Evolutionary conservation across 495 filamentous ascomycete genomes (phyloP).

Genomic region (Neurospora sp.): DNA sequence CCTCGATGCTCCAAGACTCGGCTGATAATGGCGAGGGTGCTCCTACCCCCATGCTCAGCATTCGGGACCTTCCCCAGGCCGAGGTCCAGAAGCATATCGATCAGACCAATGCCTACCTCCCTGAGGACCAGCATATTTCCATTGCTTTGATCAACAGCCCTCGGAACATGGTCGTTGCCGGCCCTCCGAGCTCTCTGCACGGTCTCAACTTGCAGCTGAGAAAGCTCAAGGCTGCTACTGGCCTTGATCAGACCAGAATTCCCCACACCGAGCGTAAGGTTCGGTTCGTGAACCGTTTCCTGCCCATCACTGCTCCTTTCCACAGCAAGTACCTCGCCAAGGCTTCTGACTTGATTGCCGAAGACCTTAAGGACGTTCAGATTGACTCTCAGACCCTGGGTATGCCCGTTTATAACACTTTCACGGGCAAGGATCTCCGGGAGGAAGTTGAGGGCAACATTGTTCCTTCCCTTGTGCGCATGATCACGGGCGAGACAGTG

Average conservation of each 20-base stretch:
- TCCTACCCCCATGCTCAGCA: slow-evolving; percentile 95
- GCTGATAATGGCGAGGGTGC: slow-evolving; percentile 85
- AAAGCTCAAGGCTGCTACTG: slow-evolving; percentile 94
- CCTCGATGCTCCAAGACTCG: slow-evolving; percentile 84
- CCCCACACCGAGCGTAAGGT: slow-evolving; percentile 92
- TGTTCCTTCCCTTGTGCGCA: slow-evolving; percentile 73
- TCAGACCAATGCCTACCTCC: slow-evolving; percentile 90
- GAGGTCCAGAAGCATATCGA: slow-evolving; percentile 92
- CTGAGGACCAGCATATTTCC: slow-evolving; percentile 80
- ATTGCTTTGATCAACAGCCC: slow-evolving; percentile 96
- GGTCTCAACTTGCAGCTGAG: slow-evolving; percentile 88
- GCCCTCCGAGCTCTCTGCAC: slow-evolving; percentile 89
- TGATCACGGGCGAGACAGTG: slow-evolving; percentile 87
- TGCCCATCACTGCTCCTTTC: slow-evolving; percentile 96
- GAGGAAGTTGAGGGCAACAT: slow-evolving; percentile 49
- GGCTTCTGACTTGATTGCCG: slow-evolving; percentile 66
- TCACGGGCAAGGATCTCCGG: slow-evolving; percentile 72
- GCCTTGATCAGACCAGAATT: slow-evolving; percentile 88
- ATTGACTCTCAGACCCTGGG: slow-evolving; percentile 57
- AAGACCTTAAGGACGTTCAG: slow-evolving; percentile 73
- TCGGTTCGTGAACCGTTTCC: slow-evolving; percentile 91
- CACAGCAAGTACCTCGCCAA: slow-evolving; percentile 86
- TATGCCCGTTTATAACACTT: slow-evolving; percentile 82
- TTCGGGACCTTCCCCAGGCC: slow-evolving; percentile 75
- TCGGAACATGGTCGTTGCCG: slow-evolving; percentile 92